These are phyloP conservation scores for Ophiostoma quercus DNA, from an alignment of 2,329 filamentous ascomycete species.

Conservation along the genomic window DNA sequence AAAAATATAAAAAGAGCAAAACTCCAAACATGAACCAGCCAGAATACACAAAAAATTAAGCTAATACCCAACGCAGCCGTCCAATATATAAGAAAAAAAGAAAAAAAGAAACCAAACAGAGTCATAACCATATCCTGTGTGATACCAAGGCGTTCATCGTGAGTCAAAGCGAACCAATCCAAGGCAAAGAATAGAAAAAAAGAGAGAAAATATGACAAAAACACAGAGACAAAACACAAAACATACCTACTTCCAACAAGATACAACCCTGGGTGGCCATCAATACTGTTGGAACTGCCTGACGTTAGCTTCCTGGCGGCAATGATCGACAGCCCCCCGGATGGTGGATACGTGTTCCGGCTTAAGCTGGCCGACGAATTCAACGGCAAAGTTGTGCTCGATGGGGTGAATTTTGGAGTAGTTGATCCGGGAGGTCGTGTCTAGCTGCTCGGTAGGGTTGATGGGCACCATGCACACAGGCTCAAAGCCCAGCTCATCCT, in stretches of 20 bases:
- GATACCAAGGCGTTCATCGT: not conserved
- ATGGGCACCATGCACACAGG: slow-evolving; percentile 44
- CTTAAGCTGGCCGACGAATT: slow-evolving; percentile 45
- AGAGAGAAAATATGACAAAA: not conserved
- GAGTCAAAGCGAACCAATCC: not conserved
- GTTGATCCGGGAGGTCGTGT: slow-evolving; percentile 50
- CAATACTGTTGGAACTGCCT: not conserved
- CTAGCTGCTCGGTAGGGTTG: slow-evolving; percentile 42
- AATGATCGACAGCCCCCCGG: not conserved
- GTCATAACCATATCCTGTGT: no score
- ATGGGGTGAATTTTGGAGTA: slow-evolving; percentile 53
- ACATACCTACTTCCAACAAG: not conserved
- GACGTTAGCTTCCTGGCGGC: not conserved
- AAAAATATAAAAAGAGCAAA: not conserved
- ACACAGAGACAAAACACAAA: not conserved
- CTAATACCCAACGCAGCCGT: not conserved
- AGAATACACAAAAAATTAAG: not conserved
- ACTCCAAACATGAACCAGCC: not conserved
- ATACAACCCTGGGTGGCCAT: not conserved
- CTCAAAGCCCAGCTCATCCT: slow-evolving; percentile 43
- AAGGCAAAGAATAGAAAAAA: not conserved
- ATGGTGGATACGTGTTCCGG: not conserved
- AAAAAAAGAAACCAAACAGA: not conserved
- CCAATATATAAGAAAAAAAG: not conserved
- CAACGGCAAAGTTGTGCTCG: slow-evolving; percentile 54